phyloP scores from a whole-genome alignment of 2,329 filamentous ascomycete species.

The Calonectria montana region DNA sequence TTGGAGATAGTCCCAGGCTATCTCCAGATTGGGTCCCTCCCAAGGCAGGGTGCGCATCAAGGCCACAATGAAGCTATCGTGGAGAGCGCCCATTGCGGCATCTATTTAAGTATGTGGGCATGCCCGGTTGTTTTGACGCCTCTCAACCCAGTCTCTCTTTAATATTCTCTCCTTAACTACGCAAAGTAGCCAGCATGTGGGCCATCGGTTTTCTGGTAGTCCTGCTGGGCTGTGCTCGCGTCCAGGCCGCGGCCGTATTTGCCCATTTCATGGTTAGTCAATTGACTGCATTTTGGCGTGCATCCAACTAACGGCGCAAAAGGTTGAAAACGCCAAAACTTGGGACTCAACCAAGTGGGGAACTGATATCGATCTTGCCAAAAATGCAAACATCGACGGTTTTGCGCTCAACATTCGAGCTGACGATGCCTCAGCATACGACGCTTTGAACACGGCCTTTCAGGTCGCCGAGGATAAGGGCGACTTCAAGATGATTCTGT shows the following conservation, averaged over 20 bases:
- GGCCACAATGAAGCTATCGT: not conserved
- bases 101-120: not conserved
- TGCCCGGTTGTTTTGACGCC: not conserved
- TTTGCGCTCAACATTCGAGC: conserved; percentile 9
- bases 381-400: not conserved
- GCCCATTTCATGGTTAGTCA: conserved; percentile 3
- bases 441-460: not conserved
- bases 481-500: not conserved
- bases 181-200: not conserved
- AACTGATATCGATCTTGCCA: not conserved
- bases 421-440: not conserved
- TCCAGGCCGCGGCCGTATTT: conserved; percentile 2
- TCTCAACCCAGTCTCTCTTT: not conserved
- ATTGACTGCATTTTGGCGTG: too few species aligned
- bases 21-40: not conserved
- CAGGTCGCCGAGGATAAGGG: not conserved
- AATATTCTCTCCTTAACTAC: not conserved
- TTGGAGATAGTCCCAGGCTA: not conserved
- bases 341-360: conserved; percentile 7
- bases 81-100: not conserved
- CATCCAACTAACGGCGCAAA: not conserved
- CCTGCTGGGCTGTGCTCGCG: conserved; percentile 8
- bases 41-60: not conserved
- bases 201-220: not conserved
- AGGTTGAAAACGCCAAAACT: conserved; percentile 12